Base-by-base conservation (phyloP, 2,329 filamentous ascomycete species). In the Grosmannia serpens region DNA sequence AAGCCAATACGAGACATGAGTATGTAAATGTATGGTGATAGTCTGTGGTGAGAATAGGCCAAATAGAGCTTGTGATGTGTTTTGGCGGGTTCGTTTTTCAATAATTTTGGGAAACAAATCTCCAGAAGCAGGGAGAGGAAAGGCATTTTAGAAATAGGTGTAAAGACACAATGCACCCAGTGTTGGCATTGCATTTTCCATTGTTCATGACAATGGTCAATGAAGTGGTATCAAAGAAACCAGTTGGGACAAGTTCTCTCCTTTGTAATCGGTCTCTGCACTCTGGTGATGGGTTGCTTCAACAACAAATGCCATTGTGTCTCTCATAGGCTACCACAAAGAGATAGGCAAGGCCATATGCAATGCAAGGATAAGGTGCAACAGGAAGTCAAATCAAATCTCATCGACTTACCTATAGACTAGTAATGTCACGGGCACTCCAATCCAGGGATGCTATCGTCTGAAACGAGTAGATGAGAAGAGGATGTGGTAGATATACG, bases 401-500 rank as follows among this genome's bases (percentile, higher is more conserved):
- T 44, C 2, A 50, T 49, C 2, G 8, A 20, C 24, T 29, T 50
- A 50, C 47, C 13, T 27, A 15, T 49, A 24, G 44, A 26, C 47
- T 50, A 27, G 22, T 3, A n/a, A 44, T 5, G 41, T 44, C 20
- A 10, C 41, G 8, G 8, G 26, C 26, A 9, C 3, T 50, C 24
- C 15, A 11, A 29, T 50, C 51, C 29, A 38, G 17, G 51, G 26
- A 53, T 53, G 20, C 17, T 27, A 17, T 22, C 29, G 50, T 52
- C 26, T 31, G 8, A 31, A 29, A 8, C 53, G 61, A 64, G 49
- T 61, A 64, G 27, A 24, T 31, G n/a, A 52, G 20, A 27, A n/a
- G 9, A 22, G n/a, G 29, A 33, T 52, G 50, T 27, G 20, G 47
- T 41, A 31, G 57, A 56, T 61, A 60, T 64, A 62, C 62, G 58